Evolutionary conservation across 768 basidiomycete genomes (phyloP).

Genomic region (Lactarius sp.): DNA sequence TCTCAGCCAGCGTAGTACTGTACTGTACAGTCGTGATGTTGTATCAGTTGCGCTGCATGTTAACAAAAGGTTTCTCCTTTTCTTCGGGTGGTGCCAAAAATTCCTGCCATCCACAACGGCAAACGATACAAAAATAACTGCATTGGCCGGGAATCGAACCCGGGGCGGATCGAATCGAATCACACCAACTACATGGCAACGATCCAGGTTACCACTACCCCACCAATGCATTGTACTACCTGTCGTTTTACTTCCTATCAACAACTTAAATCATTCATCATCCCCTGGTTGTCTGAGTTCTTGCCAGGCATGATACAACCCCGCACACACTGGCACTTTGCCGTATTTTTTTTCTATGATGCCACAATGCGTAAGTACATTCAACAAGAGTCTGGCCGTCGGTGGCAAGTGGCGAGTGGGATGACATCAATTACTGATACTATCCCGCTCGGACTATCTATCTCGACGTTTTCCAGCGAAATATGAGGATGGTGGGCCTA

Average conservation of each 20-base stretch:
- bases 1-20: neutral
- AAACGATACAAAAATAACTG: neutral
- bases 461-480: neutral
- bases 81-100: neutral
- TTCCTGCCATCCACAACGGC: neutral
- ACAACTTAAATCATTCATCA: neutral
- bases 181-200: slow-evolving; percentile 15
- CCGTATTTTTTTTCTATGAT: too few relatives aligned
- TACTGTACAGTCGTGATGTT: too few relatives aligned
- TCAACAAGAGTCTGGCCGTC: too few relatives aligned
- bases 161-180: slow-evolving; percentile 22
- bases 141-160: slow-evolving; percentile 25
- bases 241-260: neutral
- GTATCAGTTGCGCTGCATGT: neutral
- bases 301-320: too few relatives aligned
- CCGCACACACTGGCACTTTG: too few relatives aligned
- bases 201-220: slow-evolving; percentile 28
- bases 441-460: too few relatives aligned
- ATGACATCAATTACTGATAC: too few relatives aligned
- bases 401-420: too few relatives aligned
- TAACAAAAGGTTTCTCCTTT: neutral
- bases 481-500: too few relatives aligned
- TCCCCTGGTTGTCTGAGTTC: too few relatives aligned
- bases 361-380: too few relatives aligned
- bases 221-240: slow-evolving; percentile 11